These are phyloP conservation scores for Gossypium davidsonii DNA, from an alignment of 441 rosid genomes.

Conservation along the genomic window DNA sequence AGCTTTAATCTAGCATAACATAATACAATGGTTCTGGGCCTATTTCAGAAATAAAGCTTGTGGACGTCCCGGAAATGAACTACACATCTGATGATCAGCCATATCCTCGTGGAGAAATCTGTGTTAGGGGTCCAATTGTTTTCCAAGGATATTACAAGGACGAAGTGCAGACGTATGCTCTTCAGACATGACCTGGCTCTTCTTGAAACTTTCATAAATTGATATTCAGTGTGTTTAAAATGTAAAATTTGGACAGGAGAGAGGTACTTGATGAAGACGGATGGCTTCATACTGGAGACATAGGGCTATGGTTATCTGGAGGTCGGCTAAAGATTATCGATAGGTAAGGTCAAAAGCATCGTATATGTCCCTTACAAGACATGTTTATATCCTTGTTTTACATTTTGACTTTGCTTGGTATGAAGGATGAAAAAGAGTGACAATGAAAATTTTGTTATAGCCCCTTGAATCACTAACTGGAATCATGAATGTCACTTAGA, in stretches of 20 bases:
- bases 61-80: conserved; percentile 95
- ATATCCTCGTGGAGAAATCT: conserved; percentile 94
- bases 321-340: conserved; percentile 97
- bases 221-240: not conserved
- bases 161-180: conserved; percentile 78
- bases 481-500: not conserved
- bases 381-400: conserved; percentile 6
- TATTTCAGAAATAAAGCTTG: conserved; percentile 86
- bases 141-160: conserved; percentile 89
- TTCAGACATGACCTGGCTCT: conserved; percentile 7
- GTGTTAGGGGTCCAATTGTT: conserved; percentile 86
- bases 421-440: too few species aligned
- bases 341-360: conserved; percentile 40
- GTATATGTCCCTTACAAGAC: conserved; percentile 3
- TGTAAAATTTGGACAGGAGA: conserved; percentile 49
- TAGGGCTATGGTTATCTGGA: conserved; percentile 85
- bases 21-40: not conserved
- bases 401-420: not conserved
- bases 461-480: not conserved
- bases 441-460: not conserved
- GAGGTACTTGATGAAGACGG: conserved; percentile 86
- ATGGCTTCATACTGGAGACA: conserved; percentile 98
- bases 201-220: conserved; percentile 5
- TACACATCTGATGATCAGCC: conserved; percentile 88
- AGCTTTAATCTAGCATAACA: not conserved